Evolutionary conservation across 2,329 filamentous ascomycete species (phyloP), one percentile per base, ranked within the genome.

Genomic region (Rhexocercosporidium sp.): DNA sequence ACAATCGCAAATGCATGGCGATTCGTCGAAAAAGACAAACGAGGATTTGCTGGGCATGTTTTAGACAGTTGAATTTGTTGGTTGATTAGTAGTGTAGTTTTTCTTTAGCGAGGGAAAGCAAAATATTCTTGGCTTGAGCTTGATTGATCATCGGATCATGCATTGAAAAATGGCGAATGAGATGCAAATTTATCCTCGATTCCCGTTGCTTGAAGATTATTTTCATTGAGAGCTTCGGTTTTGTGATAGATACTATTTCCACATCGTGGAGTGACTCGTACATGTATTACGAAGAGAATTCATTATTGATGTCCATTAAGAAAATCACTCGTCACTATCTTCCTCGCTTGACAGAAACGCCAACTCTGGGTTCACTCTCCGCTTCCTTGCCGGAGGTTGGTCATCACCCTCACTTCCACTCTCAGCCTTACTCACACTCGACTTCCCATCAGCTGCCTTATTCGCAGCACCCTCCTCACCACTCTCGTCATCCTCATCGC

Each of bases 281-380:
- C 49, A n/a, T 53, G 31, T 53, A 37, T 57, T 57, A 37, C 29
- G 20, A 25, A n/a, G n/a, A 22, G 53, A 37, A 37, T 57, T 20
- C n/a, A 34, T 8, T 3, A 11, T 22, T 3, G 18, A 12, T 59
- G 14, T 37, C 8, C 56, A n/a, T 59, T n/a, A 18, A 22, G 27
- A 29, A 16, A 53, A 9, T 70, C 31, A 67, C 46, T 71, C 69
- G 67, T 77, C 75, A 60, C 73, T 76, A 69, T 93, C 90, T 67
- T 87, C 89, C 49, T 92, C 90, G 70, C 88, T 86, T 14, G 86
- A 90, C 70, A 94, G 78, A 74, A 94, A 94, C 0, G 86, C 87
- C 72, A 90, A 76, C 70, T 86, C 87, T 0, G 80, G 79, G 25
- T 71, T 71, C 20, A 68, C 68, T 51, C 60, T 72, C 20, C 65